Percentiles rank a stretch among this genome's conserved stretches.
phyloP scores from a whole-genome alignment of 352 stramenopile genomes.

The Phytophthora crassamura region DNA sequence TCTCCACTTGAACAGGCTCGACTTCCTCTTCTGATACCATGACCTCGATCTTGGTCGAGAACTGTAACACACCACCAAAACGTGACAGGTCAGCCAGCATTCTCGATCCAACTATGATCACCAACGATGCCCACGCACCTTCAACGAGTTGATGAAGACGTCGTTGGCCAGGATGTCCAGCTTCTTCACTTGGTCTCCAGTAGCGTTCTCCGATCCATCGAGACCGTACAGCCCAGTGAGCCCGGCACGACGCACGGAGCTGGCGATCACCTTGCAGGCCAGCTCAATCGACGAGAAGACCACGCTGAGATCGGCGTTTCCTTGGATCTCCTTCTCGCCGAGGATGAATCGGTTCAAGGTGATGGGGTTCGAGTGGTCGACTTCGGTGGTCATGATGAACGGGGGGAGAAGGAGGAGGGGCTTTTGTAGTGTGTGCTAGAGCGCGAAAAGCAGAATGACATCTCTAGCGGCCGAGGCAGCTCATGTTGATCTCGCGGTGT shows the following conservation, averaged over 20 bases:
- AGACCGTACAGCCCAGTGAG: constrained; percentile 92
- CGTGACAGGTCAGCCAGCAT: constrained; percentile 16
- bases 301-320: constrained; percentile 93
- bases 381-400: constrained; percentile 32
- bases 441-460: constrained; percentile 30
- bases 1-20: constrained; percentile 95
- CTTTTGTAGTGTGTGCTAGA: constrained; percentile 17
- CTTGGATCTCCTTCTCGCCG: constrained; percentile 89
- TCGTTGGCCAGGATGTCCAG: constrained; percentile 98
- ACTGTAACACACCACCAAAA: constrained; percentile 37
- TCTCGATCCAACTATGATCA: too few species aligned
- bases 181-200: constrained; percentile 98
- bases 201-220: constrained; percentile 96
- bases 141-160: constrained; percentile 97
- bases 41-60: constrained; percentile 96
- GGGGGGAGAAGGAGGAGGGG: constrained; percentile 2
- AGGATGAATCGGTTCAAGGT: constrained; percentile 95
- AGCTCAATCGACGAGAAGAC: constrained; percentile 96
- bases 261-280: constrained; percentile 97
- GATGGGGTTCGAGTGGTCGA: constrained; percentile 83
- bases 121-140: too few species aligned
- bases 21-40: constrained; percentile 98
- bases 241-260: constrained; percentile 94
- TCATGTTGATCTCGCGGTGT: neutral
- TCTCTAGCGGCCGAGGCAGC: neutral